phyloP scores from a whole-genome alignment of 2,329 filamentous ascomycete species.

The Proliferodiscus dingleyae region DNA sequence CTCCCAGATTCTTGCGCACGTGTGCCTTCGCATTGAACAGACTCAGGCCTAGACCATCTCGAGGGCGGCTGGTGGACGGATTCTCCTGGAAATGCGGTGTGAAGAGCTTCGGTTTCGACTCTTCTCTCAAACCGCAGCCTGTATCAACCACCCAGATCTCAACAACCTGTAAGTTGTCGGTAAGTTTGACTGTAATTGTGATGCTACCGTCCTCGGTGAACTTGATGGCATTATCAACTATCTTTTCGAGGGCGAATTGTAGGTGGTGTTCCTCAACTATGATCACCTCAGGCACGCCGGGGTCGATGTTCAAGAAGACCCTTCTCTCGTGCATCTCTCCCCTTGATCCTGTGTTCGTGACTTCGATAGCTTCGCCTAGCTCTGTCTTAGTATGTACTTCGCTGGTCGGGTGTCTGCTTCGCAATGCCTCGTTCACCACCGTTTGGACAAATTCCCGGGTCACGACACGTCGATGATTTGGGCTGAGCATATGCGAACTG shows the following conservation, averaged over 20 bases:
- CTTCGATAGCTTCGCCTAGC: slow-evolving; percentile 26
- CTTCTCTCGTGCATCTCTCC: slow-evolving; percentile 25
- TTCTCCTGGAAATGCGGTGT: slow-evolving; percentile 67
- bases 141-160: slow-evolving; percentile 61
- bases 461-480: slow-evolving; percentile 22
- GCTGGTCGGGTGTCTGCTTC: slow-evolving; percentile 23
- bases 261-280: slow-evolving; percentile 45
- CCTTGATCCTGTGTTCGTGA: slow-evolving; percentile 22
- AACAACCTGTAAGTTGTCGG: slow-evolving; percentile 47
- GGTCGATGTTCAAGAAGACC: slow-evolving; percentile 37
- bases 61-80: slow-evolving; percentile 60
- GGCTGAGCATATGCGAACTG: slow-evolving; percentile 13
- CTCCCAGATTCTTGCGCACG: slow-evolving; percentile 58
- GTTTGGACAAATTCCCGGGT: slow-evolving; percentile 27
- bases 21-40: slow-evolving; percentile 69
- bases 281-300: slow-evolving; percentile 46
- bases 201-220: slow-evolving; percentile 64
- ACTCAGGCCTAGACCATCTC: slow-evolving; percentile 64
- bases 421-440: slow-evolving; percentile 25
- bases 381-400: slow-evolving; percentile 23
- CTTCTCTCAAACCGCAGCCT: slow-evolving; percentile 62
- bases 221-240: slow-evolving; percentile 62
- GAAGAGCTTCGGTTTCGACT: slow-evolving; percentile 62
- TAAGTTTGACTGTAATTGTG: slow-evolving; percentile 52
- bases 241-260: slow-evolving; percentile 35